Conservation (phyloP, 768 basidiomycete species). For the Trichaptum fuscoviolaceum region DNA sequence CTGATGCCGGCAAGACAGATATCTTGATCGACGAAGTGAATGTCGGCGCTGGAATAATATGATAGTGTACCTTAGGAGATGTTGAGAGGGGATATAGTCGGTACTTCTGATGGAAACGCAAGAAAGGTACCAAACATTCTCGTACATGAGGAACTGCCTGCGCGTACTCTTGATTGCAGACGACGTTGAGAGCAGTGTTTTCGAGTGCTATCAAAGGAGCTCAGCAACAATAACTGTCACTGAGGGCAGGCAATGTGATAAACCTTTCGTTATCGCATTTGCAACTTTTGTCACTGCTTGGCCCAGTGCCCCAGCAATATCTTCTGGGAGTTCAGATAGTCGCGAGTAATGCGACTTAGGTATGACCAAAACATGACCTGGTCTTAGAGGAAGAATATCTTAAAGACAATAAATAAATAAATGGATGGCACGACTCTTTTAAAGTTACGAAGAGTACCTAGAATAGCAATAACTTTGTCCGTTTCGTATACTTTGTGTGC, state of each 20-base stretch:
- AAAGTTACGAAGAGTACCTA: conserved; percentile 46
- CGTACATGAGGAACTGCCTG: conserved; percentile 72
- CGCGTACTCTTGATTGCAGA: conserved; percentile 79
- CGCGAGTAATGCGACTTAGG: conserved; percentile 59
- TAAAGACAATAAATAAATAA: background rate
- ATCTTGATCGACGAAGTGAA: conserved; percentile 22
- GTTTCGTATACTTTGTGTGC: conserved; percentile 54
- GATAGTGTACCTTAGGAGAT: conserved; percentile 58
- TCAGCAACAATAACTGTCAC: background rate
- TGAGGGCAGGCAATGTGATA: background rate
- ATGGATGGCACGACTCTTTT: no score
- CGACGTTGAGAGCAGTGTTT: conserved; percentile 67
- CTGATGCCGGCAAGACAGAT: conserved; percentile 10
- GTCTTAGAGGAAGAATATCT: conserved; percentile 67
- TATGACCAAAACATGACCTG: conserved; percentile 65
- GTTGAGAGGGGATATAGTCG: background rate
- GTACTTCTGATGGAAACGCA: conserved; percentile 2
- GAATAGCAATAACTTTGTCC: conserved; percentile 57
- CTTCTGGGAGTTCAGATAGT: conserved; percentile 59
- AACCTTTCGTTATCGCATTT: conserved; percentile 57
- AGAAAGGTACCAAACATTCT: conserved; percentile 16
- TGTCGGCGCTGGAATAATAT: conserved; percentile 67
- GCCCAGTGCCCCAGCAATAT: conserved; percentile 55
- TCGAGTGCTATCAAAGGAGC: conserved; percentile 39
- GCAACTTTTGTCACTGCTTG: conserved; percentile 57